A percentile compares a stretch with the other conserved stretches of the same genome.
Conservation (phyloP, 2,329 filamentous ascomycete species). For the Ambrosiella cleistominuta region DNA sequence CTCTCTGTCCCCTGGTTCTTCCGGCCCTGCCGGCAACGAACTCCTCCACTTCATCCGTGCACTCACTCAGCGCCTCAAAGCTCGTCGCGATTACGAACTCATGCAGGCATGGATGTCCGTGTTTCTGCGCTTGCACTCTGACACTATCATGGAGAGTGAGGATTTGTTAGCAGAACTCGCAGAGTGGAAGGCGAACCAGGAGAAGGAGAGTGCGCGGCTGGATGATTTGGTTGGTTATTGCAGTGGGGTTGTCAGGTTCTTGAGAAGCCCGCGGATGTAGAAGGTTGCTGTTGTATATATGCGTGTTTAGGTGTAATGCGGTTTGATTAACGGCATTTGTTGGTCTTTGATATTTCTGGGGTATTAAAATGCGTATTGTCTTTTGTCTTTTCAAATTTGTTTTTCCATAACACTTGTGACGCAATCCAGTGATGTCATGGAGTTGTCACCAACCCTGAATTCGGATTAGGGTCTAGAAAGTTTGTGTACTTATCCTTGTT, state of each 20-base stretch:
- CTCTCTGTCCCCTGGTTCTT: slow-evolving; percentile 40
- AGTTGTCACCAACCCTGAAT: too few species aligned
- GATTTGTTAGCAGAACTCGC: slow-evolving; percentile 40
- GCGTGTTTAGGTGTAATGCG: background rate
- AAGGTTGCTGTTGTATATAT: background rate
- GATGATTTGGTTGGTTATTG: slow-evolving; percentile 72
- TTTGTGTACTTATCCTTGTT: background rate
- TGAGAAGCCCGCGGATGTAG: slow-evolving; percentile 44
- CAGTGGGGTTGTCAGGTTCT: slow-evolving; percentile 66
- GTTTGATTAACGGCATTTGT: background rate
- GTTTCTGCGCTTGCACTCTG: slow-evolving; percentile 63
- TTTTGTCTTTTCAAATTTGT: background rate
- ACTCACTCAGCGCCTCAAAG: slow-evolving; percentile 50
- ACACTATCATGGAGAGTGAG: slow-evolving; percentile 33
- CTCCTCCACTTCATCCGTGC: slow-evolving; percentile 65
- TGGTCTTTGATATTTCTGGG: background rate
- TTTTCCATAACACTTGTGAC: background rate
- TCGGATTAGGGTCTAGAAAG: too few species aligned
- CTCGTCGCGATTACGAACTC: slow-evolving; percentile 73
- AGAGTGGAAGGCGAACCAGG: slow-evolving; percentile 57
- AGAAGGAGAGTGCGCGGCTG: slow-evolving; percentile 51
- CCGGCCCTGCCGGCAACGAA: slow-evolving; percentile 42
- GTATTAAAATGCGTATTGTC: background rate
- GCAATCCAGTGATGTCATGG: background rate
- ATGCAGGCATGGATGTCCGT: slow-evolving; percentile 97